Evolutionary conservation across 2,329 filamentous ascomycete species (phyloP), one percentile per base, ranked within the genome.

Genomic region (Monosporascus sp.): DNA sequence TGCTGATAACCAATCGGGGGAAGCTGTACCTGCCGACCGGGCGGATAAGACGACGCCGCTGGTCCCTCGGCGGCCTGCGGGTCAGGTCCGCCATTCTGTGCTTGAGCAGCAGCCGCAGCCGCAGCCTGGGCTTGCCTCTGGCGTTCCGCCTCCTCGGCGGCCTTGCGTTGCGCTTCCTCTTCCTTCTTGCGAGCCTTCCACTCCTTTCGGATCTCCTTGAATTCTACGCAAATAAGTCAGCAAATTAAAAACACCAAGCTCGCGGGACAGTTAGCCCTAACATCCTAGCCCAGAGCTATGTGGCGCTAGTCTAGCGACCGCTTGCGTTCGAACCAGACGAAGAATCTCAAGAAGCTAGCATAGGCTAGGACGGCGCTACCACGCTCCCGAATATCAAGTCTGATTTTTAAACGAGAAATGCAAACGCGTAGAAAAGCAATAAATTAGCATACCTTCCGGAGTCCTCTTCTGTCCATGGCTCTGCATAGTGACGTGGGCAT

Each of bases 141-240:
- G 52, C 92, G 88, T 57, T 85, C 81, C 59, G 86, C 81, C 67
- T 97, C 92, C 59, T 97, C 93, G 9, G 92, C 90, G 14, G 88
- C 88, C 77, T 97, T 97, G 66, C 92, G 89, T 63, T 84, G 81
- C 49, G 86, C 86, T 60, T 97, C 93, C 64, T 97, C 93, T 70
- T 97, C 94, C 89, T 99, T 99, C 83, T 97, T 97, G 66, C 94
- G 90, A 39, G 90, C 89, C 77, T 97, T 99, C 94, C 94, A 99
- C 68, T 97, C 93, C 69, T 97, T 97, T 58, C 94, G 89, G 55
- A 97, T 97, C 68, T 99, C 94, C 70, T 99, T 99, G 76, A 99
- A 97, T 72, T 97, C 94, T 97, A 67, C 60, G 65, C 55, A 54
- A 57, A 55, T 58, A 62, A 58, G 64, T 69, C 63, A 71, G 67